These are phyloP conservation scores for Corynespora cassiicola DNA, from an alignment of 2,329 filamentous ascomycete species.

Conservation along the genomic window DNA sequence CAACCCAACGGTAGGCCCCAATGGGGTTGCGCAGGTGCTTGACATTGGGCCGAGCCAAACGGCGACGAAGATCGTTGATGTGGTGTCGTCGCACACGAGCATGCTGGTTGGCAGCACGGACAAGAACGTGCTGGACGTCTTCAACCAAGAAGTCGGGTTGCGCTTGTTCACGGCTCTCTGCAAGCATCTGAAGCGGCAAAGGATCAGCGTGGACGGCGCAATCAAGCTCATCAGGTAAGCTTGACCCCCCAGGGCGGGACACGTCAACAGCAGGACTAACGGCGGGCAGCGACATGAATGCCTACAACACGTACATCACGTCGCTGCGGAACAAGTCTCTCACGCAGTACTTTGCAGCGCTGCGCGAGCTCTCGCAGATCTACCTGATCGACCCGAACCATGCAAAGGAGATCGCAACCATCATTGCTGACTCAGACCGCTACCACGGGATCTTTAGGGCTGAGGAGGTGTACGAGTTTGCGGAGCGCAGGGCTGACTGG, in stretches of 20 bases:
- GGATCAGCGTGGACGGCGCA: constrained; percentile 86
- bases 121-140: constrained; percentile 97
- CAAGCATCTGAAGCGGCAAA: constrained; percentile 97
- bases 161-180: constrained; percentile 90
- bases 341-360: constrained; percentile 86
- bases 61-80: constrained; percentile 79
- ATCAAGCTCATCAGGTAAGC: constrained; percentile 80
- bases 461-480: constrained; percentile 98
- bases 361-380: constrained; percentile 92
- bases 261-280: too few relatives aligned
- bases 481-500: constrained; percentile 93
- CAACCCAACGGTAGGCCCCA: constrained; percentile 67
- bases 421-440: constrained; percentile 89
- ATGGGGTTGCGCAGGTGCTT: constrained; percentile 41
- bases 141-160: constrained; percentile 95
- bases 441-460: constrained; percentile 93
- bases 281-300: constrained; percentile 80
- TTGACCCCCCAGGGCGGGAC: too few relatives aligned
- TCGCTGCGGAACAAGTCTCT: constrained; percentile 84
- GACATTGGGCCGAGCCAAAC: constrained; percentile 80
- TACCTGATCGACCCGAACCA: constrained; percentile 88
- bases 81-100: constrained; percentile 85
- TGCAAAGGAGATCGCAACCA: constrained; percentile 91
- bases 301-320: constrained; percentile 85
- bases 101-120: constrained; percentile 96